Evolutionary conservation across 805 yeast species (phyloP).

Genomic region (Candida nemodendra): DNA sequence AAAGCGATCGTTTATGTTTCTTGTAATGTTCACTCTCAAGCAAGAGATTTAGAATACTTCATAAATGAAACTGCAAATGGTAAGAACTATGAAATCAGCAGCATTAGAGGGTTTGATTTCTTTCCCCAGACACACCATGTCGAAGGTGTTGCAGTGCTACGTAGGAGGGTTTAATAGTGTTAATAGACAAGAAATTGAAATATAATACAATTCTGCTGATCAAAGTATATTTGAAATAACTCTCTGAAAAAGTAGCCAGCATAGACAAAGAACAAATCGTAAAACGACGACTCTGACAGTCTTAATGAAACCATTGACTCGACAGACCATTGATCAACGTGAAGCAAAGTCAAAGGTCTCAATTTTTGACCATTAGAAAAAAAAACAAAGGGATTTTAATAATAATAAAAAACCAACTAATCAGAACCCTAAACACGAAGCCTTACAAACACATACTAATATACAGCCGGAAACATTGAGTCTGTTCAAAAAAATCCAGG

Average conservation of each 20-base stretch:
- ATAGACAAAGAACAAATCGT: too few species aligned
- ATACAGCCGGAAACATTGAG: conserved; percentile 18
- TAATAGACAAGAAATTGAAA: too few species aligned
- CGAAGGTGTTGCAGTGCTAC: conserved; percentile 51
- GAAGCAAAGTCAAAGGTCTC: too few species aligned
- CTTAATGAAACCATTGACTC: too few species aligned
- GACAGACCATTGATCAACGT: too few species aligned
- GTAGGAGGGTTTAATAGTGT: conserved; percentile 11
- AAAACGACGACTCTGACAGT: too few species aligned
- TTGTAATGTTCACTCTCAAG: conserved; percentile 97
- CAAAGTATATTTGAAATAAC: conserved; percentile 2
- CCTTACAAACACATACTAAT: conserved; percentile 19
- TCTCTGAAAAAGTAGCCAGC: too few species aligned
- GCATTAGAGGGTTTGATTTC: conserved; percentile 92
- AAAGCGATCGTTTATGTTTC: conserved; percentile 89
- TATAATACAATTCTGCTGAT: too few species aligned
- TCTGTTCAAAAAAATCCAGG: background rate
- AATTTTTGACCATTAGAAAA: conserved; percentile 1
- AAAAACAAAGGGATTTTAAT: background rate
- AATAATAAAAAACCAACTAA: background rate
- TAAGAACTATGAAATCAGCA: conserved; percentile 63
- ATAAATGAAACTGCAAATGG: conserved; percentile 66
- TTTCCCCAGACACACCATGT: conserved; percentile 68
- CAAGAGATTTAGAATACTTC: conserved; percentile 87
- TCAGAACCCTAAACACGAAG: conserved; percentile 5